These are phyloP conservation scores for Leccinum longicurvipes DNA, from an alignment of 768 basidiomycete genomes.

Conservation along the genomic window DNA sequence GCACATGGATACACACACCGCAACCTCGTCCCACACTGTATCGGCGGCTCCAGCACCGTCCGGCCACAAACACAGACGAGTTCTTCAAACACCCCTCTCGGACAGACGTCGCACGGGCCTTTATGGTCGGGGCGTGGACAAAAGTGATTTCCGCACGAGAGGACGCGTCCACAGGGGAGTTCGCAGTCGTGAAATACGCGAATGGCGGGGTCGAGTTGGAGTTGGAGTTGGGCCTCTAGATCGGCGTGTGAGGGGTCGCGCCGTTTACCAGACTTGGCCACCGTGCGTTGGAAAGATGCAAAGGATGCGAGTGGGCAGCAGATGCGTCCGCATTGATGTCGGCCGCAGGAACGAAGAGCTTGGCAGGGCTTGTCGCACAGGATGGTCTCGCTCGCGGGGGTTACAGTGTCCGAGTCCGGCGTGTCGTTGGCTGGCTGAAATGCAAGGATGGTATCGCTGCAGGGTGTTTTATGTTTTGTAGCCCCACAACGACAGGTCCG, in stretches of 20 bases:
- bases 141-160: conserved; percentile 73
- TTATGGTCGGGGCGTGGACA: conserved; percentile 83
- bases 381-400: conserved; percentile 56
- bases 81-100: conserved; percentile 92
- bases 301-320: conserved; percentile 88
- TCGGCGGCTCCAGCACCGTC: conserved; percentile 86
- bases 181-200: conserved; percentile 83
- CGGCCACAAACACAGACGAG: conserved; percentile 79
- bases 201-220: conserved; percentile 45
- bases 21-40: conserved; percentile 82
- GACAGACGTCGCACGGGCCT: conserved; percentile 77
- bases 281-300: conserved; percentile 49
- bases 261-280: conserved; percentile 49
- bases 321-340: conserved; percentile 77
- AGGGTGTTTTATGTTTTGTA: conserved; percentile 50
- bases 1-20: conserved; percentile 79
- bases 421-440: conserved; percentile 15
- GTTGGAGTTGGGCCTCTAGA: conserved; percentile 28
- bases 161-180: conserved; percentile 67
- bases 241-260: conserved; percentile 27
- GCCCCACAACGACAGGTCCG: conserved; percentile 87
- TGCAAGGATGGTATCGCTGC: conserved; percentile 32
- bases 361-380: conserved; percentile 79
- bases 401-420: conserved; percentile 15
- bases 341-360: conserved; percentile 77